Evolutionary conservation across 2,329 filamentous ascomycete species (phyloP).

Genomic region (Lasiodiplodia hormozganensis): DNA sequence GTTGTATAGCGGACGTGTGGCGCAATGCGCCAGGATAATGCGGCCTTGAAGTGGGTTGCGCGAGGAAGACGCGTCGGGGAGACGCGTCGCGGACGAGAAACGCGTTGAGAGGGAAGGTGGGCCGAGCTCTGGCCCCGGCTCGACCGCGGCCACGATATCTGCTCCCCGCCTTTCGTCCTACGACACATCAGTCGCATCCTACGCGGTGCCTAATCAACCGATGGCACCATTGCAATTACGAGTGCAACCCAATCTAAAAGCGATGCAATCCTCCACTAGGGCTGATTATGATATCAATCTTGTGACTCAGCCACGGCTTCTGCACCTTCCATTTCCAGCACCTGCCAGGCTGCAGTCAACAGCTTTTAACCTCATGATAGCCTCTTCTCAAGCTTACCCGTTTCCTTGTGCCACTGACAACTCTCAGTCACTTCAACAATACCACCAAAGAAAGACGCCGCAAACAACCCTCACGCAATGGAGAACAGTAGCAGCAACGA

Average conservation of each 20-base stretch:
- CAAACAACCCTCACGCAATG: not conserved
- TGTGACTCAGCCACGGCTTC: not conserved
- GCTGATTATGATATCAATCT: not conserved
- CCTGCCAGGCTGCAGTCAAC: not conserved
- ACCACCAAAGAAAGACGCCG: not conserved
- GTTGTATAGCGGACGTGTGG: conserved; percentile 7
- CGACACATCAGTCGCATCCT: not conserved
- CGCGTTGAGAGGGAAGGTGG: conserved; percentile 30
- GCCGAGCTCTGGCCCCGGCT: not conserved
- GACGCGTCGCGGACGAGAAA: conserved; percentile 34
- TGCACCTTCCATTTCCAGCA: not conserved
- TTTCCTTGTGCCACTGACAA: not conserved
- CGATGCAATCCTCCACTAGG: not conserved
- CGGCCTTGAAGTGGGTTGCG: conserved; percentile 7
- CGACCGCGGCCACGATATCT: not conserved
- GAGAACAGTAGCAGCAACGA: not conserved
- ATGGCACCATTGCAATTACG: not conserved
- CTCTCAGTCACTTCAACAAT: not conserved
- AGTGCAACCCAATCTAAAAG: not conserved
- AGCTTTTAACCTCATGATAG: not conserved
- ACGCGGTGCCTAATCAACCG: not conserved
- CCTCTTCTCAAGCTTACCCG: not conserved
- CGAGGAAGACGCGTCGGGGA: conserved; percentile 29
- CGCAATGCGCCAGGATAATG: not conserved
- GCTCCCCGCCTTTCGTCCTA: not conserved